Evolutionary conservation across 768 basidiomycete genomes (phyloP).

Genomic region (Mycena metata): DNA sequence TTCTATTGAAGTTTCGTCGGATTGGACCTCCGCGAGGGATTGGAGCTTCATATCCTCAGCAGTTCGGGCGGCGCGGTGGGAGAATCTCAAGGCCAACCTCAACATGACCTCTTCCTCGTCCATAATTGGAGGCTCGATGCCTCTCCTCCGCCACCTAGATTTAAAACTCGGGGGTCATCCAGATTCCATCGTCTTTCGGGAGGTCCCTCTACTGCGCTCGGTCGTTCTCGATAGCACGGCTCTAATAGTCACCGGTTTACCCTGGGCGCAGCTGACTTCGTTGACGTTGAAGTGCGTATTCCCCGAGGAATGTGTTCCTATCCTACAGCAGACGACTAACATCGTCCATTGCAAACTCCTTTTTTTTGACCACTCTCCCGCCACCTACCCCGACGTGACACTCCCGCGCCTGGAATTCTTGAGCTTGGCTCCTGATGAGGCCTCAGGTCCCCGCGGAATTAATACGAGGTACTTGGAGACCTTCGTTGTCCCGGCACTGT

Average conservation of each 20-base stretch:
- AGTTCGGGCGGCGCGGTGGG: background rate
- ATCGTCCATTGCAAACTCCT: background rate
- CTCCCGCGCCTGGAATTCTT: background rate
- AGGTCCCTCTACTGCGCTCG: background rate
- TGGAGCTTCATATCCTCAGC: background rate
- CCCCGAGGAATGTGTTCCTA: background rate
- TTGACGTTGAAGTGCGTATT: background rate
- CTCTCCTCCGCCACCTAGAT: background rate
- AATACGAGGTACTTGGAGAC: background rate
- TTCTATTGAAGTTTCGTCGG: background rate
- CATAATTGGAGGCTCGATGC: background rate
- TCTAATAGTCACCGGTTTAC: background rate
- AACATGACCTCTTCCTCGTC: background rate
- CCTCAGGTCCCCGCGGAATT: background rate
- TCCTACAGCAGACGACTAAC: background rate
- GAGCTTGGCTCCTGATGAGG: background rate
- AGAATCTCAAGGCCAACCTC: background rate
- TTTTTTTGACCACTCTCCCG: background rate
- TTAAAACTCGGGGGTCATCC: too few relatives aligned
- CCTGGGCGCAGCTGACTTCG: constrained; percentile 3
- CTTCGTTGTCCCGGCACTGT: background rate
- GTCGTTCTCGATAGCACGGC: background rate
- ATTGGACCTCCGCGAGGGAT: too few relatives aligned
- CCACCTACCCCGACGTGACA: background rate
- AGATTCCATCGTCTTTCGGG: background rate